Evolutionary conservation across 371 early-diverging fungal species (phyloP).

Genomic region (Gilbertella persicaria): DNA sequence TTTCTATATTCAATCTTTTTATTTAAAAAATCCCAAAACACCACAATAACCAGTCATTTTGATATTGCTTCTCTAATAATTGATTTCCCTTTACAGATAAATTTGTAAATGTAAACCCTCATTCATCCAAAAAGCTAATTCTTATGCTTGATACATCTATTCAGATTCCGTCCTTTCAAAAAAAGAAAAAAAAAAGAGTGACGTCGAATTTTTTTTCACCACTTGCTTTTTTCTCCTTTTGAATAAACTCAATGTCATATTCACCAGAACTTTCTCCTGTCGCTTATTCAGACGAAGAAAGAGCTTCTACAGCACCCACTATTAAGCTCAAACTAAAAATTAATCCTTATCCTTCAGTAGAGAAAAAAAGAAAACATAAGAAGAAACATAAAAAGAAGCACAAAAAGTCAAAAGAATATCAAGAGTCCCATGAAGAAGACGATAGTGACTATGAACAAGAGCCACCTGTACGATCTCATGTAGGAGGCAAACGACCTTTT

Average conservation of each 20-base stretch:
- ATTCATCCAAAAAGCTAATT: too few relatives aligned
- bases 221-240: too few relatives aligned
- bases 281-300: conserved; percentile 23
- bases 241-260: conserved; percentile 22
- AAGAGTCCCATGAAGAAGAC: conserved; percentile 17
- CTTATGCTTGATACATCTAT: too few relatives aligned
- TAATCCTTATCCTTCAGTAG: conserved; percentile 25
- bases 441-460: conserved; percentile 20
- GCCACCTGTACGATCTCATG: not conserved
- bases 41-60: too few relatives aligned
- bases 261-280: conserved; percentile 37
- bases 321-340: conserved; percentile 43
- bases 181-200: too few relatives aligned
- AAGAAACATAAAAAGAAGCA: conserved; percentile 49
- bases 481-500: conserved; percentile 29
- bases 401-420: conserved; percentile 25
- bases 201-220: too few relatives aligned
- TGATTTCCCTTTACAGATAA: too few relatives aligned
- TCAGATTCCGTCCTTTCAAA: too few relatives aligned
- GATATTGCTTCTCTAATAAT: too few relatives aligned
- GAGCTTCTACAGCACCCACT: conserved; percentile 20
- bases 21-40: too few relatives aligned
- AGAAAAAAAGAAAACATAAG: conserved; percentile 38
- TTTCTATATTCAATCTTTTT: too few relatives aligned
- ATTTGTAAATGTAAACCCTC: too few relatives aligned